Evolutionary conservation across 2,329 filamentous ascomycete species (phyloP).

Genomic region (Talaromyces sp.): DNA sequence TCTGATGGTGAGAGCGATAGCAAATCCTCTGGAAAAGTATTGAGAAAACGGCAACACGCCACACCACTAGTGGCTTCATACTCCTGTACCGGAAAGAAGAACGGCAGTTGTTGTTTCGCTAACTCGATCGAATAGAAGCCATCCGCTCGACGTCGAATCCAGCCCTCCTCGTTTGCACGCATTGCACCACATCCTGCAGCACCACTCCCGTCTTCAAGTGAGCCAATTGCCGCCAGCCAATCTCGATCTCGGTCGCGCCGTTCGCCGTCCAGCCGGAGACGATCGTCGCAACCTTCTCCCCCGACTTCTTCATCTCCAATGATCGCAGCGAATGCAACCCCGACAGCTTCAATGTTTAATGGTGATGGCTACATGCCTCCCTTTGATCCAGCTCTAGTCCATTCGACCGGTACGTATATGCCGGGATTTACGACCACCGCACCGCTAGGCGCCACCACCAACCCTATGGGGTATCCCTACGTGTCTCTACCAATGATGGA

Average conservation of each 20-base stretch:
- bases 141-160: constrained; percentile 16
- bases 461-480: constrained; percentile 15
- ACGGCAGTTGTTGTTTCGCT: constrained; percentile 12
- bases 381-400: constrained; percentile 1
- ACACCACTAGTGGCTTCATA: constrained; percentile 15
- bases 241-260: constrained; percentile 1
- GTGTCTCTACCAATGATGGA: constrained; percentile 17
- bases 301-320: constrained; percentile 3
- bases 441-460: neutral
- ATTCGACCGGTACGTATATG: neutral
- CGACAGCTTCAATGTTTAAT: neutral
- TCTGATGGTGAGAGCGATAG: constrained; percentile 30
- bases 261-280: constrained; percentile 2
- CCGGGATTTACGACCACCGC: neutral
- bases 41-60: constrained; percentile 17
- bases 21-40: constrained; percentile 33
- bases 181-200: constrained; percentile 22
- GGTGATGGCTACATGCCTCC: neutral
- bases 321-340: neutral
- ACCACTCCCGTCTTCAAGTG: constrained; percentile 19
- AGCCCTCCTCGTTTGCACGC: constrained; percentile 19
- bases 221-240: constrained; percentile 17
- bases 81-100: neutral
- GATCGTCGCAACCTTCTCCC: constrained; percentile 10
- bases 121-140: constrained; percentile 15